Evolutionary conservation across 495 filamentous ascomycete species (phyloP).

Genomic region (Tuber borchii): DNA sequence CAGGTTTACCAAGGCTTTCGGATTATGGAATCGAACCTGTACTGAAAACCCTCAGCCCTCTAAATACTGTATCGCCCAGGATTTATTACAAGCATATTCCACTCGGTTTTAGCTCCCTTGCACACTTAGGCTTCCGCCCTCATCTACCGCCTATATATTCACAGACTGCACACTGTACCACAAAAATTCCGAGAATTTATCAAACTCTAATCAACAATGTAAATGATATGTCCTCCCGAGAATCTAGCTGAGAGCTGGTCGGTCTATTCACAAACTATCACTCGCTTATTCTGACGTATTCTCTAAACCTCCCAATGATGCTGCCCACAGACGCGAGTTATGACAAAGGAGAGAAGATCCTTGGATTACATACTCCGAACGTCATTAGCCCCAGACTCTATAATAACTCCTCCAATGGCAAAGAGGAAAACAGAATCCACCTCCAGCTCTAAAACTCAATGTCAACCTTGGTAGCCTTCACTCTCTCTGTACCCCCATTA

Average conservation of each 20-base stretch:
- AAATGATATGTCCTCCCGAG: background rate
- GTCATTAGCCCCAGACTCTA: background rate
- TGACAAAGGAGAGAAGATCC: background rate
- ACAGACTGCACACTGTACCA: background rate
- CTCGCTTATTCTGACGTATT: background rate
- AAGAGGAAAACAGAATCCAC: background rate
- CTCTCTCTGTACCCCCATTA: slow-evolving; percentile 43
- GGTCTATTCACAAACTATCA: background rate
- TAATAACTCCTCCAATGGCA: background rate
- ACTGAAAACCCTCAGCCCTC: background rate
- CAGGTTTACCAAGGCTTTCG: background rate
- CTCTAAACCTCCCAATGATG: background rate
- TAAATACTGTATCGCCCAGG: background rate
- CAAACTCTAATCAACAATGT: background rate
- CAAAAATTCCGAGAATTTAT: background rate
- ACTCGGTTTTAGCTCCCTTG: background rate
- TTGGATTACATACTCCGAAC: background rate
- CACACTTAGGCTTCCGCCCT: background rate
- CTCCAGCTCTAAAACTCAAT: slow-evolving; percentile 59
- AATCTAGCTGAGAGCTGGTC: background rate
- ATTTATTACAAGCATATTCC: background rate
- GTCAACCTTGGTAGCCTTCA: slow-evolving; percentile 57
- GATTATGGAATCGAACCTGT: background rate
- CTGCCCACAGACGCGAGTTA: background rate
- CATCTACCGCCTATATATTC: background rate